Percentiles rank a stretch among this genome's conserved stretches.
phyloP scores from a whole-genome alignment of 75 land plant genomes.

The Pinus tabuliformis region DNA sequence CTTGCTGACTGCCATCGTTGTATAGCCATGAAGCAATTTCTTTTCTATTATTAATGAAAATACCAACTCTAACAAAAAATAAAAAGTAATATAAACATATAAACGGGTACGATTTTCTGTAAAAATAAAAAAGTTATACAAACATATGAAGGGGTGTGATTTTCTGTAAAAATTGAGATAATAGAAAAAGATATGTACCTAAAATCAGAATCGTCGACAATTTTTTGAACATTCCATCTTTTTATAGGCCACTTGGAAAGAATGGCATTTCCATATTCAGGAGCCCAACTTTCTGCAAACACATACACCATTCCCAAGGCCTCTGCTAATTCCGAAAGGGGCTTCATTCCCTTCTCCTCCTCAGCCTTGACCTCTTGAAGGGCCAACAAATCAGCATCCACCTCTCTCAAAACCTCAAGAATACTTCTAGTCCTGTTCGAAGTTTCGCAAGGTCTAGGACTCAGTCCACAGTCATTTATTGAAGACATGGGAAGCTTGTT shows the following conservation, averaged over 20 bases:
- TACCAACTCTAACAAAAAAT: too few species aligned
- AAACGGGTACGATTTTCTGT: too few species aligned
- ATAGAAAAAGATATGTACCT: constrained; percentile 25
- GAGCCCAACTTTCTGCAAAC: constrained; percentile 93
- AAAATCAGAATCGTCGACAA: constrained; percentile 68
- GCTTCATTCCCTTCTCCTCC: constrained; percentile 72
- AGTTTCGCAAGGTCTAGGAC: constrained; percentile 5
- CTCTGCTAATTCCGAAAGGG: constrained; percentile 64
- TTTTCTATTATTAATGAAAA: too few species aligned
- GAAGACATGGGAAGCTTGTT: background rate
- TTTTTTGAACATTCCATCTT: constrained; percentile 56
- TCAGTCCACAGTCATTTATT: background rate
- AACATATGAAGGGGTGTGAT: too few species aligned
- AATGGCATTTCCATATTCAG: constrained; percentile 80
- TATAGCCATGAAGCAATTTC: too few species aligned
- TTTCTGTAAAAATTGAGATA: too few species aligned
- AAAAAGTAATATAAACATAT: too few species aligned
- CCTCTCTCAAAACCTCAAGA: constrained; percentile 61
- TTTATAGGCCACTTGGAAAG: constrained; percentile 81
- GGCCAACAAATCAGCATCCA: constrained; percentile 67
- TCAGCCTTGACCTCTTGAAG: constrained; percentile 84
- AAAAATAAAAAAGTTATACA: too few species aligned
- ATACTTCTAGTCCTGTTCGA: constrained; percentile 28
- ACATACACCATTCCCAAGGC: constrained; percentile 79
- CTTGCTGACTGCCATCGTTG: too few species aligned